Evolutionary conservation across 169 alveolate species (phyloP).

Genomic region (Amoebophrya sp.): DNA sequence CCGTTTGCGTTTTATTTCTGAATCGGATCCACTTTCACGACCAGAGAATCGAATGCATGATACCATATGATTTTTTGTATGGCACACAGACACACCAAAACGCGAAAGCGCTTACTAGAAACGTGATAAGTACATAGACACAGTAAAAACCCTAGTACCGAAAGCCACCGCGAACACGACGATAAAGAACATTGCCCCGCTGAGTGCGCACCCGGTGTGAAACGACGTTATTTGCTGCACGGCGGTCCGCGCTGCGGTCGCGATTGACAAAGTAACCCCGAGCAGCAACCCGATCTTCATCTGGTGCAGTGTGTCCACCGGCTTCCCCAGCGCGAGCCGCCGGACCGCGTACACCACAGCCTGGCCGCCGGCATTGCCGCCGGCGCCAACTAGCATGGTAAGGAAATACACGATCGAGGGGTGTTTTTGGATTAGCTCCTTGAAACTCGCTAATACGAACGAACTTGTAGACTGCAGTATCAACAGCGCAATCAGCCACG

Average conservation of each 20-base stretch:
- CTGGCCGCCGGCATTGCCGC: constrained; percentile 35
- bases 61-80: too few species aligned
- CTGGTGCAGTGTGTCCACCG: background rate
- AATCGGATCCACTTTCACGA: too few species aligned
- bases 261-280: background rate
- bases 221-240: background rate
- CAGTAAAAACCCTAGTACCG: too few species aligned
- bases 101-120: background rate
- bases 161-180: too few species aligned
- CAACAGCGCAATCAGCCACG: constrained; percentile 18
- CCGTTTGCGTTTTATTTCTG: too few species aligned
- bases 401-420: constrained; percentile 30
- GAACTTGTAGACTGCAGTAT: constrained; percentile 22
- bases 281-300: background rate
- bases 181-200: background rate
- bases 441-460: background rate
- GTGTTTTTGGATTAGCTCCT: background rate
- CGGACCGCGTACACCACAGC: constrained; percentile 11
- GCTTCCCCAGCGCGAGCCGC: background rate
- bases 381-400: constrained; percentile 32
- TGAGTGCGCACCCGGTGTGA: background rate
- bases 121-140: background rate
- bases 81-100: too few species aligned
- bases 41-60: too few species aligned
- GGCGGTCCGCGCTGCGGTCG: background rate